These are phyloP conservation scores for Fusarium verrucosum DNA, from an alignment of 2,329 filamentous ascomycete species.

Conservation along the genomic window DNA sequence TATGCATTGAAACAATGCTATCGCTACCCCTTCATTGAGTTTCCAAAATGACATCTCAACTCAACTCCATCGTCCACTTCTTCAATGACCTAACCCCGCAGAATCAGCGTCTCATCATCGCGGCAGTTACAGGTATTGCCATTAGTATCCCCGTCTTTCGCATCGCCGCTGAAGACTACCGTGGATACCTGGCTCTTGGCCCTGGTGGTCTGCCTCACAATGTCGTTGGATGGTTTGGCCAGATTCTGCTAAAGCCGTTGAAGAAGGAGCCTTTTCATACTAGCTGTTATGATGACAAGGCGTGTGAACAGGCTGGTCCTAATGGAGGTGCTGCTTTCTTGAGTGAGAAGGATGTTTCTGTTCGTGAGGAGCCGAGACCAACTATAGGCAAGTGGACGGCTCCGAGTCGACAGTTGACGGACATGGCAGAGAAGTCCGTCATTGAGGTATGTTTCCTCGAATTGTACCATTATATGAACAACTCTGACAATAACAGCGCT, in stretches of 20 bases:
- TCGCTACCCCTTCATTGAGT: neutral
- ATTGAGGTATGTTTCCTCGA: neutral
- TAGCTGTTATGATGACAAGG: slow-evolving; percentile 9
- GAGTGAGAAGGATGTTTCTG: slow-evolving; percentile 16
- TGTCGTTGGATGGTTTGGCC: slow-evolving; percentile 23
- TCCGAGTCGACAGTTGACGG: slow-evolving; percentile 30
- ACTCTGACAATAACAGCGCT: slow-evolving; percentile 9
- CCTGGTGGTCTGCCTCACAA: slow-evolving; percentile 22
- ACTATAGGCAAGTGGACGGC: slow-evolving; percentile 24
- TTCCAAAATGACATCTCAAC: slow-evolving; percentile 15
- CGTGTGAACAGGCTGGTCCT: neutral
- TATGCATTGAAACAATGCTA: neutral
- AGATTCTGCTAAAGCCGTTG: slow-evolving; percentile 21
- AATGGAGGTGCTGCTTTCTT: slow-evolving; percentile 24
- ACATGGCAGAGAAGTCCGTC: neutral
- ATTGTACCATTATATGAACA: neutral
- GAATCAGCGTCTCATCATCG: slow-evolving; percentile 7
- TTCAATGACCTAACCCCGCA: neutral
- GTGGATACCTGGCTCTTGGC: slow-evolving; percentile 26
- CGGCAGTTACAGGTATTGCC: neutral
- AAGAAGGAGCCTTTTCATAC: slow-evolving; percentile 22
- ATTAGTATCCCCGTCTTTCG: slow-evolving; percentile 24
- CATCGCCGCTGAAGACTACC: slow-evolving; percentile 13
- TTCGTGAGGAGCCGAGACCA: slow-evolving; percentile 17
- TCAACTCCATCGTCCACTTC: slow-evolving; percentile 1